These are phyloP conservation scores for Gossypium australe DNA, from an alignment of 345 rosid genomes.

Conservation along the genomic window DNA sequence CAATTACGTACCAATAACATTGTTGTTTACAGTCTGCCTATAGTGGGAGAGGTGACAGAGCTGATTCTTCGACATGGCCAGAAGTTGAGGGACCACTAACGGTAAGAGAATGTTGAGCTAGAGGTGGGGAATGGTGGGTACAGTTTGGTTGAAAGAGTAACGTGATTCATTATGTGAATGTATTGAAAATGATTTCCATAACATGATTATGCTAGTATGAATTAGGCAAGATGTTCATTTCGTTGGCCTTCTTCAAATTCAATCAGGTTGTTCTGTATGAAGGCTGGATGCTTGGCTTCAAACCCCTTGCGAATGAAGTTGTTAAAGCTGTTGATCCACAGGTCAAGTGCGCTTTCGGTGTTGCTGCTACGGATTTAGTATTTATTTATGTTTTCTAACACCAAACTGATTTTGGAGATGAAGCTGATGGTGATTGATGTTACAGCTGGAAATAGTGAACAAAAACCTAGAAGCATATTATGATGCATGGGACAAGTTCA, in stretches of 20 bases:
- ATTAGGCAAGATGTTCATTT: neutral
- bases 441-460: constrained; percentile 69
- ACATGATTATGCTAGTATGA: neutral
- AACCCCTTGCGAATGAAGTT: constrained; percentile 52
- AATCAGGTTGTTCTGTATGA: constrained; percentile 73
- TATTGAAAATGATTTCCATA: neutral
- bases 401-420: neutral
- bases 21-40: constrained; percentile 69
- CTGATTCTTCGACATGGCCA: constrained; percentile 75
- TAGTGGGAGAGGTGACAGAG: constrained; percentile 88
- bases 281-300: constrained; percentile 99
- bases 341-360: constrained; percentile 30
- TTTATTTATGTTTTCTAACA: neutral
- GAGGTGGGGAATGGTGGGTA: neutral
- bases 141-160: neutral
- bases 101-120: constrained; percentile 31
- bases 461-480: constrained; percentile 81
- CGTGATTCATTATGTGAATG: neutral
- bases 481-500: constrained; percentile 85
- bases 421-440: constrained; percentile 4
- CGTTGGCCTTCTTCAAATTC: neutral
- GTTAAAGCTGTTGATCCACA: constrained; percentile 80
- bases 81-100: constrained; percentile 85
- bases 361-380: neutral
- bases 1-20: neutral